Percentiles rank a stretch among this genome's conserved stretches.
phyloP scores from a whole-genome alignment of 331 rosid species.

The Malus hybrid region DNA sequence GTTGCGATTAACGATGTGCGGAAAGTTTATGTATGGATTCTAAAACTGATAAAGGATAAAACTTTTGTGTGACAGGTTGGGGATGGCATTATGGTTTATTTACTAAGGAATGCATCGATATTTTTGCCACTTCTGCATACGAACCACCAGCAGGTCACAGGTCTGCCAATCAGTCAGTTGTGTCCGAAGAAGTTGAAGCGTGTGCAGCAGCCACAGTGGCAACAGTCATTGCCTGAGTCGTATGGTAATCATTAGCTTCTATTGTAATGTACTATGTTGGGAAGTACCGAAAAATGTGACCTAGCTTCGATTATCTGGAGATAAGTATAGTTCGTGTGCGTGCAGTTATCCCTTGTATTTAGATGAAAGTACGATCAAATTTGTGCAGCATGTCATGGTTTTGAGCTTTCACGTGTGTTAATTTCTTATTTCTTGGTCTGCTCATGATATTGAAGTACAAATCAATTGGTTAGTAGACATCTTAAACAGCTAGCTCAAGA shows the following conservation, averaged over 20 bases:
- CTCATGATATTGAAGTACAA: not conserved
- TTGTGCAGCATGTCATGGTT: not conserved
- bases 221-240: constrained; percentile 16
- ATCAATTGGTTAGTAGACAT: not conserved
- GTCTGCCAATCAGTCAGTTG: constrained; percentile 36
- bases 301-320: not conserved
- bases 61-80: constrained; percentile 49
- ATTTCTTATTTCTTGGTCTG: not conserved
- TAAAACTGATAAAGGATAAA: not conserved
- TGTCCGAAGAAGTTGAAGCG: constrained; percentile 28
- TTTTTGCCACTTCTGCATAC: constrained; percentile 50
- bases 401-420: not conserved
- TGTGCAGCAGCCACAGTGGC: constrained; percentile 18
- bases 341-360: not conserved
- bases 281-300: not conserved
- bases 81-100: constrained; percentile 46
- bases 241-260: constrained; percentile 31
- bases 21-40: not conserved
- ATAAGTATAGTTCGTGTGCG: not conserved
- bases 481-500: not conserved
- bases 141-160: constrained; percentile 63
- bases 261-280: not conserved
- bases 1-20: not conserved
- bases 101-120: constrained; percentile 51
- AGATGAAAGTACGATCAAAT: not conserved